Evolutionary conservation across 2,329 filamentous ascomycete species (phyloP), one percentile per base, ranked within the genome.

Genomic region (Fusarium lyarnte): DNA sequence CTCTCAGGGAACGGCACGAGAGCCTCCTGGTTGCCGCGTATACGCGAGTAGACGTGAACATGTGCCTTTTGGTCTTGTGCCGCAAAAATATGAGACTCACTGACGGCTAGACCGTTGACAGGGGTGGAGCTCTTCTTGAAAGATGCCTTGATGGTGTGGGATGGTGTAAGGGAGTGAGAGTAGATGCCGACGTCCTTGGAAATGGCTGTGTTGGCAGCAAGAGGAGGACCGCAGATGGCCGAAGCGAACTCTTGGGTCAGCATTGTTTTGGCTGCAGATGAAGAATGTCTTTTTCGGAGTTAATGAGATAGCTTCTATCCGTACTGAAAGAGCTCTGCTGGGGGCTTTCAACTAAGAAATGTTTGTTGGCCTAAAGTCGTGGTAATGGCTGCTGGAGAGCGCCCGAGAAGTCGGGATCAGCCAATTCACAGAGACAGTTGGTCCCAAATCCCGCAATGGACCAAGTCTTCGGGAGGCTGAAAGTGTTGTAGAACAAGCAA

Each of bases 61-160:
- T 97, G 93, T 0, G 94, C 94, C 82, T 97, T 98, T 73, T 95
- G 94, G 54, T 92, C 88, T 81, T 99, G 96, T 8, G 94, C 95
- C 8, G 95, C 92, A 80, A 97, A 99, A 51, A 98, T 87, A 80
- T 99, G 96, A 25, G 91, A 91, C 47, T 89, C 86, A 81, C 88
- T 97, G 75, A 95, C 87, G 35, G 94, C 95, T 61, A 99, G 85
- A 76, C 93, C 92, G 81, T 95, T 93, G 64, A 88, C 85, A 31
- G 91, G 87, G n/a, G 91, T 90, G 21, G 93, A 93, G 85, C 93
- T 97, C 84, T 97, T 98, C 87, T 98, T 98, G 87, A 96, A 95
- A 52, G 91, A 88, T 70, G 90, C 86, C 78, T 92, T 92, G 79
- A 94, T 89, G n/a, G 90, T 87, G 72, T 92, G 89, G 59, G 92